Conservation (phyloP, 306 rosid species). For the Trifolium pratense region DNA sequence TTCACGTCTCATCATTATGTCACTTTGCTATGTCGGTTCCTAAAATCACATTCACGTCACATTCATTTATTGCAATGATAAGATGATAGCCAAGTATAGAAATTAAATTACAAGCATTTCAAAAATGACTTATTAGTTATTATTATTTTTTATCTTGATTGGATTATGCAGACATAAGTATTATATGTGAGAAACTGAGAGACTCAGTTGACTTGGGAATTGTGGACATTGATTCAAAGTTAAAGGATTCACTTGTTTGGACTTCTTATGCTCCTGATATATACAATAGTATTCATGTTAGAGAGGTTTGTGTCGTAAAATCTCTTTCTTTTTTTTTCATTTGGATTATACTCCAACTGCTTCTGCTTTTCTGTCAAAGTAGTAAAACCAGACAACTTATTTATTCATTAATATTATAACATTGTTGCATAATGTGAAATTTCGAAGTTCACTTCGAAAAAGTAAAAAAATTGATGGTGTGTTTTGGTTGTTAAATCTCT, state of each 20-base stretch:
- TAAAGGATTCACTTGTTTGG: slow-evolving; percentile 69
- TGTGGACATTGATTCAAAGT: slow-evolving; percentile 64
- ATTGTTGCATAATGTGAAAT: background rate
- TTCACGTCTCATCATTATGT: background rate
- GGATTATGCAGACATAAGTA: slow-evolving; percentile 60
- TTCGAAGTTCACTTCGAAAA: background rate
- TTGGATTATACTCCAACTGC: slow-evolving; percentile 21
- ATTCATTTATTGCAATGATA: too few species aligned
- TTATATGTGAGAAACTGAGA: slow-evolving; percentile 47
- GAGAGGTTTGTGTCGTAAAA: slow-evolving; percentile 68
- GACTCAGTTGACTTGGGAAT: slow-evolving; percentile 46
- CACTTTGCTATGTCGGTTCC: background rate
- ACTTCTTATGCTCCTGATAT: slow-evolving; percentile 77
- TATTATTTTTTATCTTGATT: slow-evolving; percentile 25
- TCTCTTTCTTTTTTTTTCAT: slow-evolving; percentile 2
- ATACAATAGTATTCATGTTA: slow-evolving; percentile 53
- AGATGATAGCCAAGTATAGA: too few species aligned
- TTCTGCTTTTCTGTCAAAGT: slow-evolving; percentile 16
- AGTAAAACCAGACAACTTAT: background rate
- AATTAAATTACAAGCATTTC: too few species aligned
- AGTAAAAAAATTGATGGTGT: slow-evolving; percentile 25
- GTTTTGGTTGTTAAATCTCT: slow-evolving; percentile 19
- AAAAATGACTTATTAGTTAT: slow-evolving; percentile 1
- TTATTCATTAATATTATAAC: background rate
- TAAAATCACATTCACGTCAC: too few species aligned